Base-by-base conservation (phyloP, 2,329 filamentous ascomycete species). In the Cyphellophora europaea region DNA sequence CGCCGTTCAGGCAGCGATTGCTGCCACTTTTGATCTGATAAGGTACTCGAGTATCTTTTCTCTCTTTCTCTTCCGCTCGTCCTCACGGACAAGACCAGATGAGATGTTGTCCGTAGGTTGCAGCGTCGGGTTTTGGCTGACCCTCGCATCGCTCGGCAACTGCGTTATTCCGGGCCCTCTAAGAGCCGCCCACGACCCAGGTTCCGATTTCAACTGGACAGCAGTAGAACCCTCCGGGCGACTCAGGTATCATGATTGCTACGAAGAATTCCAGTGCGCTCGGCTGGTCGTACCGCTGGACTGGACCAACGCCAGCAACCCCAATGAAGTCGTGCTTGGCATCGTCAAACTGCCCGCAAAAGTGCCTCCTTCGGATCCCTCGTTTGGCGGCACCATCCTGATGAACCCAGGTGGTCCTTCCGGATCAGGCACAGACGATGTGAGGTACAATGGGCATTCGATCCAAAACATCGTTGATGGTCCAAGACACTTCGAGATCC, bases 251-350 rank as follows among this genome's bases (percentile, higher is more conserved):
- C 46, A 53, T 39, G 48, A 55, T 23, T 71, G 68, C 49, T 67
- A 61, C 37, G 54, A 55, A 36, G 58, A 54, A 4, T 63, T 64
- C 35, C 56, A 67, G 43, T 72, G 69, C 41, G 65, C 68, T n/a
- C 56, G 62, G 5, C 50, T 73, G 3, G 52, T 62, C 30, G 57
- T 71, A 0, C 69, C 68, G 0, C 59, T 72, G 49, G 64, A 65
- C 44, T 67, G 63, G 51, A 56, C 62, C 19, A 40, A 45, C 50
- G 52, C 4, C 47, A 49, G 1, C 53, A 61, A 23, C 45, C 53
- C 21, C 23, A 55, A 54, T 28, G 48, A 49, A 13, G 55, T 67
- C 13, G 54, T 54, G 2, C 43, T 72, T 16, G 67, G 67, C 3
- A 50, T 72, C 6, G 56, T 62, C n/a, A 62, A 61, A 17, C 52